Evolutionary conservation across 2,329 filamentous ascomycete genomes (phyloP).

Genomic region (Aspergillus viridinutans): DNA sequence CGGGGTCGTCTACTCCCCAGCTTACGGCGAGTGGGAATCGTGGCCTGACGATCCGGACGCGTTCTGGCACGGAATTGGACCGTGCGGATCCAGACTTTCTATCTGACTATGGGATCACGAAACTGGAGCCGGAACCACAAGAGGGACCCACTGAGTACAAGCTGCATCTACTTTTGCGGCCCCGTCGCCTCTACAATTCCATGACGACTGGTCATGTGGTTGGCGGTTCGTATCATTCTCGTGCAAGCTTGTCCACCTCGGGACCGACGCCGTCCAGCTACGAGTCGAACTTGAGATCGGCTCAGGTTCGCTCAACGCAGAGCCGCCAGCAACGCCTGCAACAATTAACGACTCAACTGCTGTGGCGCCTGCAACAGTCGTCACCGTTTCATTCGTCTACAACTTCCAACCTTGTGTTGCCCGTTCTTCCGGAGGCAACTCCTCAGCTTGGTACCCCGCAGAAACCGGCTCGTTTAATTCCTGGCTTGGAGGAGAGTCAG

Average conservation of each 20-base stretch:
- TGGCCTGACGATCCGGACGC: conserved; percentile 22
- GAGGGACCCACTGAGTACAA: conserved; percentile 97
- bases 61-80: conserved; percentile 35
- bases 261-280: conserved; percentile 24
- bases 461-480: conserved; percentile 53
- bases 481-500: conserved; percentile 85
- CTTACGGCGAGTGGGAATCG: conserved; percentile 21
- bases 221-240: conserved; percentile 50
- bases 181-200: conserved; percentile 67
- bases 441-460: conserved; percentile 54
- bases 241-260: conserved; percentile 19
- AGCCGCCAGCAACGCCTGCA: conserved; percentile 79
- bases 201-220: conserved; percentile 62
- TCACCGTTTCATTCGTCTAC: conserved; percentile 84
- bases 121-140: conserved; percentile 84
- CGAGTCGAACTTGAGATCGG: conserved; percentile 32
- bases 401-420: conserved; percentile 69
- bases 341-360: conserved; percentile 86
- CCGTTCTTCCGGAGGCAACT: conserved; percentile 64
- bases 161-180: conserved; percentile 78
- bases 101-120: conserved; percentile 63
- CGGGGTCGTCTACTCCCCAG: conserved; percentile 44
- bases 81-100: conserved; percentile 37
- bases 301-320: conserved; percentile 55
- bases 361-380: conserved; percentile 94